Evolutionary conservation across 2,329 filamentous ascomycete species (phyloP).

Genomic region (Didymella pinodella): DNA sequence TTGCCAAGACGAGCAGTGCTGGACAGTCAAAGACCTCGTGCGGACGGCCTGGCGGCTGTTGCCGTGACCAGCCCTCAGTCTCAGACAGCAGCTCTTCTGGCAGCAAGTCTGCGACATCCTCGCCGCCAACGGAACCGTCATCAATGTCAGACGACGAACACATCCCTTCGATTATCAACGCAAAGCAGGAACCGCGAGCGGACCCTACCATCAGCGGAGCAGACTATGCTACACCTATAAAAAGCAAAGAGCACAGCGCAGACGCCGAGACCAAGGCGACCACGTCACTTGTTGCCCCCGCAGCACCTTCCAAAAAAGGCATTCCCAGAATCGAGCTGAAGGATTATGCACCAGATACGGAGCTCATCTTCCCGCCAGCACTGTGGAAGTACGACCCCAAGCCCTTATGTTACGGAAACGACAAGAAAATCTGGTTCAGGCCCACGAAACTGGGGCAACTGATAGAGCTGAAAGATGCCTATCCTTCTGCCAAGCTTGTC

Average conservation of each 20-base stretch:
- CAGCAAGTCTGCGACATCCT: slow-evolving; percentile 39
- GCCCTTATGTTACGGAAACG: slow-evolving; percentile 88
- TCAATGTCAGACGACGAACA: slow-evolving; percentile 39
- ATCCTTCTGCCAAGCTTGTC: slow-evolving; percentile 91
- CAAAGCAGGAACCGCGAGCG: slow-evolving; percentile 30
- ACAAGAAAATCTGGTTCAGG: slow-evolving; percentile 89
- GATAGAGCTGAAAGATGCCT: slow-evolving; percentile 83
- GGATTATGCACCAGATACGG: slow-evolving; percentile 86
- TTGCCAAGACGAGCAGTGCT: slow-evolving; percentile 36
- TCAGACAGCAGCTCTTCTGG: slow-evolving; percentile 42
- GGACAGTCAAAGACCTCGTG: slow-evolving; percentile 43
- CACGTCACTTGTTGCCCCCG: slow-evolving; percentile 46
- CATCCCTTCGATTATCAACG: slow-evolving; percentile 35
- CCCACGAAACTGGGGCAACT: slow-evolving; percentile 86
- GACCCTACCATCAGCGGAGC: slow-evolving; percentile 41
- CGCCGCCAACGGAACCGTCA: slow-evolving; percentile 40
- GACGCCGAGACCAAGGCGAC: slow-evolving; percentile 61
- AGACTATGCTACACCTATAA: slow-evolving; percentile 46
- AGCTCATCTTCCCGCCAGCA: slow-evolving; percentile 89
- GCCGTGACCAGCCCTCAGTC: slow-evolving; percentile 37
- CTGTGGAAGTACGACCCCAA: slow-evolving; percentile 81
- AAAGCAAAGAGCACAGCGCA: slow-evolving; percentile 43
- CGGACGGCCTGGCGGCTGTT: slow-evolving; percentile 50
- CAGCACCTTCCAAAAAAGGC: slow-evolving; percentile 62
- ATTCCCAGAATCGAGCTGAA: slow-evolving; percentile 76